Percentiles rank a stretch among this genome's conserved stretches.
Conservation (phyloP, 2,329 filamentous ascomycete genomes). For the Furcasterigmium furcatum region DNA sequence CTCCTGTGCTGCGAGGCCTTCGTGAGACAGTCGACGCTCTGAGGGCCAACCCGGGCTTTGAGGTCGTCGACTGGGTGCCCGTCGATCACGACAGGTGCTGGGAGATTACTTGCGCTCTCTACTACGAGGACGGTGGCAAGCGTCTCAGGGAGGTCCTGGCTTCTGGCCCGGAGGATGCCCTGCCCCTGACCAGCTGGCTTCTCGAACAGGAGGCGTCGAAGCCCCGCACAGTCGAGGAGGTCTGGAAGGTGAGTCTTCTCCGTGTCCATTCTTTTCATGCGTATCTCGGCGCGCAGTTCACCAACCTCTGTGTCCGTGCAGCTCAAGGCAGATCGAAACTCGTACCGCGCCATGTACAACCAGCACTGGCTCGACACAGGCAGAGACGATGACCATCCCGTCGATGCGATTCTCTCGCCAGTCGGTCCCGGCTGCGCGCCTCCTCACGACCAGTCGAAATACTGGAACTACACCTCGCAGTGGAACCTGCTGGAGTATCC, state of each 20-base stretch:
- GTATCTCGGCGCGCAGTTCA: too few relatives aligned
- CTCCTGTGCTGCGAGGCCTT: not conserved
- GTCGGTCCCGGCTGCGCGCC: not conserved
- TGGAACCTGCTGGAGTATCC: not conserved
- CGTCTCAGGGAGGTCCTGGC: not conserved
- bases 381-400: not conserved
- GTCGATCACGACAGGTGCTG: not conserved
- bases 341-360: not conserved
- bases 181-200: not conserved
- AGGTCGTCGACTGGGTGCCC: constrained; percentile 10
- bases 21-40: not conserved
- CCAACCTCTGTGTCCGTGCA: not conserved
- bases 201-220: not conserved
- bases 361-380: not conserved
- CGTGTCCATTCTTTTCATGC: too few relatives aligned
- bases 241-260: constrained; percentile 1
- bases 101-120: not conserved
- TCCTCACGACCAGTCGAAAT: not conserved
- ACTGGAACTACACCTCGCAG: not conserved
- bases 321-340: not conserved
- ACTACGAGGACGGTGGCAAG: not conserved
- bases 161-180: not conserved
- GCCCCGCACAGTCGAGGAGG: constrained; percentile 1
- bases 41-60: not conserved
- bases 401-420: not conserved